These are phyloP conservation scores for Boletus tylopilopsis DNA, from an alignment of 768 basidiomycete genomes.

Conservation along the genomic window DNA sequence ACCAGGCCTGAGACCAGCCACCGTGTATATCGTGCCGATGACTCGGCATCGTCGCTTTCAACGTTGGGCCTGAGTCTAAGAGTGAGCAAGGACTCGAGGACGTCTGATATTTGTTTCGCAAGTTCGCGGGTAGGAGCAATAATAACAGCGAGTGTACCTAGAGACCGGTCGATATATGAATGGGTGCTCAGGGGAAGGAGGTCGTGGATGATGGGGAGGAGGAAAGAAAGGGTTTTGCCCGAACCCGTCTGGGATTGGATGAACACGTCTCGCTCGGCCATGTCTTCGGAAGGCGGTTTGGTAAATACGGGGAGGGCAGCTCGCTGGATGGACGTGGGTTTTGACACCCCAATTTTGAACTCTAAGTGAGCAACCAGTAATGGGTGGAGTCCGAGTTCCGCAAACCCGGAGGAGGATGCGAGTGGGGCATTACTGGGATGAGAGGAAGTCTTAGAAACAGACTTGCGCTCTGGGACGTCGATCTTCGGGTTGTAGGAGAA, in stretches of 20 bases:
- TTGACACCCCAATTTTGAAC: conserved; percentile 74
- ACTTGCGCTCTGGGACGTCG: conserved; percentile 35
- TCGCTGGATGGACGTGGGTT: conserved; percentile 89
- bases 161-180: conserved; percentile 92
- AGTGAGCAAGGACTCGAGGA: conserved; percentile 78
- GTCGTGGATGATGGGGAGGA: conserved; percentile 93
- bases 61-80: conserved; percentile 64
- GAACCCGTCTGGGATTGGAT: conserved; percentile 97
- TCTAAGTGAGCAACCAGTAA: conserved; percentile 75
- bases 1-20: conserved; percentile 94
- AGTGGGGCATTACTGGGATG: conserved; percentile 84
- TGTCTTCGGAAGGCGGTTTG: conserved; percentile 33
- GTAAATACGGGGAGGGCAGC: conserved; percentile 66
- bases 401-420: conserved; percentile 69
- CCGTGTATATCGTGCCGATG: conserved; percentile 56
- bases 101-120: conserved; percentile 94
- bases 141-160: conserved; percentile 92
- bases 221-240: conserved; percentile 91
- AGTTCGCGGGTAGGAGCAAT: conserved; percentile 95
- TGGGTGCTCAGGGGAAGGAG: conserved; percentile 83
- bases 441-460: conserved; percentile 25
- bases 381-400: conserved; percentile 79
- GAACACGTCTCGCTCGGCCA: conserved; percentile 67
- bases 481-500: conserved; percentile 82
- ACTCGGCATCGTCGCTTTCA: conserved; percentile 48